A percentile compares a stretch with the other conserved stretches of the same genome.
phyloP scores from a whole-genome alignment of 2,329 filamentous ascomycete genomes.

The Passalora sequoiae region DNA sequence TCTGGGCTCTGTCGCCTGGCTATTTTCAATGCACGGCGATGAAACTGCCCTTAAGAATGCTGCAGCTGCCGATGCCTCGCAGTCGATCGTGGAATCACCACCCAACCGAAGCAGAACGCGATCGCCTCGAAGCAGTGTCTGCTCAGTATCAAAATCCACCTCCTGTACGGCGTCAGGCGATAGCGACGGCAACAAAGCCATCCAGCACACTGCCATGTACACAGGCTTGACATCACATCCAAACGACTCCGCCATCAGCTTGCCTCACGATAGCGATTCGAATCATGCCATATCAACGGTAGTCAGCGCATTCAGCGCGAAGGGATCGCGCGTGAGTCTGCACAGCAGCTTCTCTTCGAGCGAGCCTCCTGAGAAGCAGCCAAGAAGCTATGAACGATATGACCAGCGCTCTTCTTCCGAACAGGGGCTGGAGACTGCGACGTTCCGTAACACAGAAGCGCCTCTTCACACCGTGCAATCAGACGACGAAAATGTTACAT shows the following conservation, averaged over 20 bases:
- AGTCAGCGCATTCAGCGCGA: no score
- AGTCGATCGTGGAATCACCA: neutral
- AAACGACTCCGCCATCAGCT: constrained; percentile 18
- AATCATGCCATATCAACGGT: neutral
- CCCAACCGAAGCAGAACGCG: neutral
- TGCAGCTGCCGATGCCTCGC: neutral
- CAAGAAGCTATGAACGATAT: no score
- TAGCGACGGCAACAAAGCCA: no score
- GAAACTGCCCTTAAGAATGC: constrained; percentile 2
- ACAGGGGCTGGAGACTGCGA: no score
- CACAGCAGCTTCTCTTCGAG: neutral
- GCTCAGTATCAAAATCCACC: no score
- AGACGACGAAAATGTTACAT: neutral
- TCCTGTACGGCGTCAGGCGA: no score
- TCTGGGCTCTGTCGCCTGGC: constrained; percentile 43
- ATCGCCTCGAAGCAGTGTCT: neutral
- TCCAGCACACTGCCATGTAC: no score
- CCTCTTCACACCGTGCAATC: neutral
- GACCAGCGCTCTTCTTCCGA: no score
- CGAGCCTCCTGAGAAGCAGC: no score
- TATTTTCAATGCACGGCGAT: constrained; percentile 38
- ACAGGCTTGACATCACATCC: neutral
- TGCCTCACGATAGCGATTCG: constrained; percentile 5
- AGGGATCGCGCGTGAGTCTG: neutral
- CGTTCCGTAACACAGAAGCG: no score